Conservation (phyloP, 331 rosid species). For the Pyracantha coccinea region DNA sequence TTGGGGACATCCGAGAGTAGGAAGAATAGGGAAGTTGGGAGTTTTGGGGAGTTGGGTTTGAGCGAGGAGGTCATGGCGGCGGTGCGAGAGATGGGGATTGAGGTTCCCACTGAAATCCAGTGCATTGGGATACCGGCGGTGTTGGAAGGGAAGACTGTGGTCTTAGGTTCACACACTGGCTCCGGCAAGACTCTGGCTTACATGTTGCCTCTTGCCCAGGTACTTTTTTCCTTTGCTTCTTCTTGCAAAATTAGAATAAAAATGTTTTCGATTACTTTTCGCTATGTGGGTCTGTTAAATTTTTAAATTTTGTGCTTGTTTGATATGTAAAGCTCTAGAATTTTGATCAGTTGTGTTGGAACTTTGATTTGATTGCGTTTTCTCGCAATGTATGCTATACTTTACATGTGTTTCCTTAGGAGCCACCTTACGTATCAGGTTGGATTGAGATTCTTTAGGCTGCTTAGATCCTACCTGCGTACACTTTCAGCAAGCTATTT, state of each 20-base stretch:
- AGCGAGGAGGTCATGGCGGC: constrained; percentile 77
- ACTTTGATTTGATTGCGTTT: neutral
- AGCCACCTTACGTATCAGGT: neutral
- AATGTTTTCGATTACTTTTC: neutral
- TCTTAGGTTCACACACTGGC: constrained; percentile 95
- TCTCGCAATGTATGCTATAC: neutral
- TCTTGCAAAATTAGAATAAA: neutral
- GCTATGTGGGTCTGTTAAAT: neutral
- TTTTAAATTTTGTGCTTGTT: neutral
- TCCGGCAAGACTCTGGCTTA: constrained; percentile 96
- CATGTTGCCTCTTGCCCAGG: constrained; percentile 93
- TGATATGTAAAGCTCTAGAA: neutral
- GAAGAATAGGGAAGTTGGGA: constrained; percentile 38
- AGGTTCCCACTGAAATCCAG: constrained; percentile 92
- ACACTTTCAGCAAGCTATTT: neutral
- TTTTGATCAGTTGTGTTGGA: neutral
- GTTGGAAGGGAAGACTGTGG: constrained; percentile 70
- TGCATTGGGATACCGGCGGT: constrained; percentile 81
- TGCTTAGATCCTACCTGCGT: neutral
- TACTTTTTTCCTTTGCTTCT: constrained; percentile 5
- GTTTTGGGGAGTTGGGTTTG: constrained; percentile 67
- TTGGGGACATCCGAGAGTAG: constrained; percentile 21
- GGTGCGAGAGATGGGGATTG: constrained; percentile 65
- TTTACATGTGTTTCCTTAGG: neutral
- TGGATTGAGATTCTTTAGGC: neutral